These are phyloP conservation scores for Aspergillus calidoustus DNA, from an alignment of 2,329 filamentous ascomycete genomes.

Conservation along the genomic window DNA sequence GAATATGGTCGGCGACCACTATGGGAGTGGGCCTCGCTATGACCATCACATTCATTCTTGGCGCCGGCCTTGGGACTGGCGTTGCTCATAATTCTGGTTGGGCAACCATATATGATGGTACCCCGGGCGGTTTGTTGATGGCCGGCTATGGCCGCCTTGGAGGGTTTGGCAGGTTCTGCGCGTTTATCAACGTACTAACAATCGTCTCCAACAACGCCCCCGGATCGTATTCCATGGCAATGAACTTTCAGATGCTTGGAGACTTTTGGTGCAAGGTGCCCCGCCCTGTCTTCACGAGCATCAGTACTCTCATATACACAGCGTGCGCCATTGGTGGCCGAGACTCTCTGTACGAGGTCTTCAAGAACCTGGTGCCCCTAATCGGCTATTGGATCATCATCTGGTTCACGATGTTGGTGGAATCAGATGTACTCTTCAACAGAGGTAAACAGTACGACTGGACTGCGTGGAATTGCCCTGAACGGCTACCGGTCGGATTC, in stretches of 20 bases:
- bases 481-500: slow-evolving; percentile 46
- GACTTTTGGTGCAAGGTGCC: slow-evolving; percentile 44
- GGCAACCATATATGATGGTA: slow-evolving; percentile 27
- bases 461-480: slow-evolving; percentile 45
- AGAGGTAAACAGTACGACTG: slow-evolving; percentile 45
- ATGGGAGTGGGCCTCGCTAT: slow-evolving; percentile 40
- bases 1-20: slow-evolving; percentile 45
- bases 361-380: slow-evolving; percentile 51
- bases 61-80: slow-evolving; percentile 48
- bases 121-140: slow-evolving; percentile 44
- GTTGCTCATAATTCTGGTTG: slow-evolving; percentile 36
- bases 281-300: slow-evolving; percentile 48
- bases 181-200: slow-evolving; percentile 48
- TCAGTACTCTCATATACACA: slow-evolving; percentile 47
- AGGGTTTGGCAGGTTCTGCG: slow-evolving; percentile 49
- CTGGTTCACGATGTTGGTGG: slow-evolving; percentile 48
- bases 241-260: slow-evolving; percentile 51
- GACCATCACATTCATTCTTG: slow-evolving; percentile 43
- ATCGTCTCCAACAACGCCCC: slow-evolving; percentile 52
- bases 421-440: slow-evolving; percentile 51
- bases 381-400: slow-evolving; percentile 54
- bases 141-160: slow-evolving; percentile 45
- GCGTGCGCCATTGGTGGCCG: slow-evolving; percentile 51
- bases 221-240: slow-evolving; percentile 50
- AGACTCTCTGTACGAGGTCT: slow-evolving; percentile 49